Evolutionary conservation across 202 grass and related monocot genomes (phyloP).

Genomic region (Setaria viridis): DNA sequence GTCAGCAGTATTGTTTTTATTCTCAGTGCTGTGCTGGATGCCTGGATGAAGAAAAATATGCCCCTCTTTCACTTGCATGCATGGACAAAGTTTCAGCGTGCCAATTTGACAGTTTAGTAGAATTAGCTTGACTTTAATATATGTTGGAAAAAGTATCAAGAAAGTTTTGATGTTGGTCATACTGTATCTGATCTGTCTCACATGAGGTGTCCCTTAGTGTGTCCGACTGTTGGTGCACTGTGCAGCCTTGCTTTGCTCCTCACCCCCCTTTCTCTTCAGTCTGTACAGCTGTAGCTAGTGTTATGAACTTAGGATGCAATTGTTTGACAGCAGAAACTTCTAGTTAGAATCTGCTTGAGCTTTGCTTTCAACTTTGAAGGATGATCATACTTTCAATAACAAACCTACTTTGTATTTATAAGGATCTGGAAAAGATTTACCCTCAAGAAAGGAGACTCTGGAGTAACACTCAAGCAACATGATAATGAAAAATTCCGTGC

Average conservation of each 20-base stretch:
- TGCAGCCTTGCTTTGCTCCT: conserved; percentile 11
- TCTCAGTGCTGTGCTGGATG: not conserved
- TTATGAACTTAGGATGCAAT: not conserved
- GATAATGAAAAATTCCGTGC: not conserved
- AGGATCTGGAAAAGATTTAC: conserved; percentile 6
- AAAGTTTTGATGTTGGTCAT: not conserved
- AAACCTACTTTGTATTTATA: not conserved
- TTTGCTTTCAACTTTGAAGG: conserved; percentile 26
- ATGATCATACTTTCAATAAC: conserved; percentile 11
- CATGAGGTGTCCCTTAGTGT: not conserved
- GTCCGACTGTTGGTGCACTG: not conserved
- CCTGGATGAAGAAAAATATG: conserved; percentile 16
- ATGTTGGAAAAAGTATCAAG: conserved; percentile 23
- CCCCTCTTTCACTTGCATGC: not conserved
- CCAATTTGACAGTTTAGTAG: not conserved
- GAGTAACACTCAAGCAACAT: not conserved
- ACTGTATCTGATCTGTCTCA: conserved; percentile 17
- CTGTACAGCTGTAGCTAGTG: conserved; percentile 13
- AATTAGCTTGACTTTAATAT: conserved; percentile 7
- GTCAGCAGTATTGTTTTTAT: not conserved
- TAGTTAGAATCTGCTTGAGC: not conserved
- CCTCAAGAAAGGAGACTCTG: not conserved
- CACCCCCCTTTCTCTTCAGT: not conserved
- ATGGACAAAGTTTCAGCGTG: not conserved
- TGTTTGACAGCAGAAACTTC: conserved; percentile 12